Conservation (phyloP, 768 basidiomycete genomes). For the Rickenella mellea region DNA sequence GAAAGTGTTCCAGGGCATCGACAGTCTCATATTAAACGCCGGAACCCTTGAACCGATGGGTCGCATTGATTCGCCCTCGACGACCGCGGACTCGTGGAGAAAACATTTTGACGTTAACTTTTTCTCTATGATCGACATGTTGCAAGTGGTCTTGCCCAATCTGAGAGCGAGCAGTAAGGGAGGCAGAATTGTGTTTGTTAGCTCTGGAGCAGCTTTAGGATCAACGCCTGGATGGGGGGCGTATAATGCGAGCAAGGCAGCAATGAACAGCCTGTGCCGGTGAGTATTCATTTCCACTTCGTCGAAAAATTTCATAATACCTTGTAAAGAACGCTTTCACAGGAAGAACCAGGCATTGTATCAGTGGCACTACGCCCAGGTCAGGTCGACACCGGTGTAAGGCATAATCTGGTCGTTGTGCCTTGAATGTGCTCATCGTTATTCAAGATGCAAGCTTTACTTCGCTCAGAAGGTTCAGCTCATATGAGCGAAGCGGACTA, state of each 20-base stretch:
- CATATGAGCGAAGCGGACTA: constrained; percentile 50
- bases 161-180: constrained; percentile 49
- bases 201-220: constrained; percentile 75
- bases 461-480: constrained; percentile 41
- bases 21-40: constrained; percentile 81
- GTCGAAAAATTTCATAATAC: not conserved
- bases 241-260: constrained; percentile 80
- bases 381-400: constrained; percentile 73
- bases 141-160: constrained; percentile 59
- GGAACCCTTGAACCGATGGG: constrained; percentile 65
- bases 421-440: not conserved
- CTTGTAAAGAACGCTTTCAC: constrained; percentile 61
- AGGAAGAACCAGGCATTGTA: constrained; percentile 70
- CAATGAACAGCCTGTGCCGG: constrained; percentile 82
- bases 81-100: constrained; percentile 55
- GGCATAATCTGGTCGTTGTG: not conserved
- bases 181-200: constrained; percentile 72
- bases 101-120: constrained; percentile 78
- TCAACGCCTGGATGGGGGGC: constrained; percentile 66
- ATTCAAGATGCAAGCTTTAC: constrained; percentile 56
- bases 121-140: constrained; percentile 68
- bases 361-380: constrained; percentile 81
- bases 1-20: constrained; percentile 52
- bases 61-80: constrained; percentile 39
- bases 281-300: constrained; percentile 19